phyloP scores from a whole-genome alignment of 331 rosid species.

The Pyracantha coccinea region DNA sequence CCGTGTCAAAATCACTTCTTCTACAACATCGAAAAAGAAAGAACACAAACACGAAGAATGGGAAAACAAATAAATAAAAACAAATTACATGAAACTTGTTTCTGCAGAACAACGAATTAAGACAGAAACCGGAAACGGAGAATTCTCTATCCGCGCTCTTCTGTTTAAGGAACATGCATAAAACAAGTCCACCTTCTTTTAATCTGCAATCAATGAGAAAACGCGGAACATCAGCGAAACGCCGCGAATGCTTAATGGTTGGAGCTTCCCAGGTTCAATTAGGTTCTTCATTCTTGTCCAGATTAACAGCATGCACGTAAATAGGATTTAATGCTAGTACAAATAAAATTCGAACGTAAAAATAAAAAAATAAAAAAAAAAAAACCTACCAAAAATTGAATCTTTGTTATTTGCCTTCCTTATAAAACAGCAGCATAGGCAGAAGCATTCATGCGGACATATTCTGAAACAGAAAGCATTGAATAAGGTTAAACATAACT shows the following conservation, averaged over 20 bases:
- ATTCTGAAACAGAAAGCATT: neutral
- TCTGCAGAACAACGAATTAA: neutral
- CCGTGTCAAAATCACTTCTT: neutral
- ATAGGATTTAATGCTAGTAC: neutral
- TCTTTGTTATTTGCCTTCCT: neutral
- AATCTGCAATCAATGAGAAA: neutral
- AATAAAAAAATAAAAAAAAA: too few species aligned
- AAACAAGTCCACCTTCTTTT: neutral
- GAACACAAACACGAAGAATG: neutral
- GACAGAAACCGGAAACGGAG: neutral
- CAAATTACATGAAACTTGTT: neutral
- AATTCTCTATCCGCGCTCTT: neutral
- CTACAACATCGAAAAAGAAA: neutral
- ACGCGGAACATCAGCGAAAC: constrained; percentile 4
- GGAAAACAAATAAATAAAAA: neutral
- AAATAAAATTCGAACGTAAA: neutral
- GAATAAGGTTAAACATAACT: neutral
- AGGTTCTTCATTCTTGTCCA: neutral
- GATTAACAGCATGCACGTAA: neutral
- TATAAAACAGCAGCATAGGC: neutral
- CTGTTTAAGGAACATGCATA: neutral
- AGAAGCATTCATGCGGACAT: neutral
- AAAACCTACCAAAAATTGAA: neutral
- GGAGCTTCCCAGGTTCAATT: neutral
- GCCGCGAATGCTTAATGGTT: neutral